phyloP scores from a whole-genome alignment of 305 asterid species.

The Solanum aculeatissimum region DNA sequence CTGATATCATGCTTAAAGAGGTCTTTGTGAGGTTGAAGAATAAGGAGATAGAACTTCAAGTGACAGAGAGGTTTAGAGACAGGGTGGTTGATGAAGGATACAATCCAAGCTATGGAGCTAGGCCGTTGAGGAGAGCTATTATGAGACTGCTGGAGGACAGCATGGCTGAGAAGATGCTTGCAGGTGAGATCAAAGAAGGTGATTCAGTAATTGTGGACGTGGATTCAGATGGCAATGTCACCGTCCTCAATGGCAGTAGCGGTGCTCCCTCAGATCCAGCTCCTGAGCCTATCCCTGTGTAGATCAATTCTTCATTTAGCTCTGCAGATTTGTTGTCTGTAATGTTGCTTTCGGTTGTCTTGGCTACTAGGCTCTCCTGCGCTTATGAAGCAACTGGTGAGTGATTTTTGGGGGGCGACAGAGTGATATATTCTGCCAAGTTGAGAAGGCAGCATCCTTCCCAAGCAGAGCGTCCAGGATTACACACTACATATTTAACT shows the following conservation, averaged over 20 bases:
- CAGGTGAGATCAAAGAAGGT: conserved; percentile 83
- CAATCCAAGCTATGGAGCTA: conserved; percentile 92
- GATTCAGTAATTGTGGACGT: conserved; percentile 88
- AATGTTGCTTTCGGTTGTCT: not conserved
- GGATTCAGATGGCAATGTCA: conserved; percentile 74
- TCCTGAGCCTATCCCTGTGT: conserved; percentile 46
- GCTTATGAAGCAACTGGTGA: not conserved
- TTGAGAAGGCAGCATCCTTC: not conserved
- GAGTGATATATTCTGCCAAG: not conserved
- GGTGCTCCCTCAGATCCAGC: conserved; percentile 56
- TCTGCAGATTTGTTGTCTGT: not conserved
- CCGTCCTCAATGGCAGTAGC: conserved; percentile 63
- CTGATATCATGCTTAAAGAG: conserved; percentile 87
- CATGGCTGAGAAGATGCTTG: conserved; percentile 96
- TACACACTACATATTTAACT: not conserved
- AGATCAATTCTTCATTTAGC: conserved; percentile 8
- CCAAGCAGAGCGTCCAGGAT: not conserved
- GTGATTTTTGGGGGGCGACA: not conserved
- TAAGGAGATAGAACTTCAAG: conserved; percentile 82
- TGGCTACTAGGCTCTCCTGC: not conserved
- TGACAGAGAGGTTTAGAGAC: conserved; percentile 82
- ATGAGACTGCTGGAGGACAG: conserved; percentile 94
- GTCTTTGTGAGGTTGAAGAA: conserved; percentile 60
- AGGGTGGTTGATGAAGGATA: conserved; percentile 95
- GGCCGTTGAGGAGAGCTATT: conserved; percentile 84